phyloP scores from a whole-genome alignment of 306 rosid species.

The Casuarina glauca region DNA sequence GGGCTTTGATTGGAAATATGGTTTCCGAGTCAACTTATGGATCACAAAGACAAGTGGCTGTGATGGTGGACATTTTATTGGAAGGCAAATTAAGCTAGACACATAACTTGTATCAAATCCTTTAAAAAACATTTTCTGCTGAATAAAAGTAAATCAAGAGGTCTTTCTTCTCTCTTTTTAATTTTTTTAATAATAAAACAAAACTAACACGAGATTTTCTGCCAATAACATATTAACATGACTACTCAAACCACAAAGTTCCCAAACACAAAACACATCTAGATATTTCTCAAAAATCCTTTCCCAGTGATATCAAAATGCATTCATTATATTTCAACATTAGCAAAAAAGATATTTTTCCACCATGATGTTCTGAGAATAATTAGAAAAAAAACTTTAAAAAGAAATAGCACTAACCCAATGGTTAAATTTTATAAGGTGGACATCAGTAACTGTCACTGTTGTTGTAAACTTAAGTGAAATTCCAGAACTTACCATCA shows the following conservation, averaged over 20 bases:
- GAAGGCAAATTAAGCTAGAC: too few relatives aligned
- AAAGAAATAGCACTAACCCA: background rate
- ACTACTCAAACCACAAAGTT: background rate
- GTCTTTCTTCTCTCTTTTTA: background rate
- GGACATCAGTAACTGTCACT: background rate
- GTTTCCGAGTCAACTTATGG: background rate
- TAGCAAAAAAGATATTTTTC: background rate
- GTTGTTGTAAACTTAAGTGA: background rate
- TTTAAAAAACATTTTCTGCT: background rate
- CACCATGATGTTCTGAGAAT: background rate
- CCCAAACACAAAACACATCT: background rate
- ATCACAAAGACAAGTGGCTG: background rate
- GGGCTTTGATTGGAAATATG: background rate
- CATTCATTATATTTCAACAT: background rate
- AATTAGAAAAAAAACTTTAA: background rate
- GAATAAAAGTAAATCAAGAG: background rate
- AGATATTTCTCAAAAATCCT: background rate
- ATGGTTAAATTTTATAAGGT: background rate
- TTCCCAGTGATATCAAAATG: background rate
- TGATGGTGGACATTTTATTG: background rate
- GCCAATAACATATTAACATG: conserved; percentile 1
- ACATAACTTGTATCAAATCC: too few relatives aligned
- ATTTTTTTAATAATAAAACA: background rate
- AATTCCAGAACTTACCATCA: conserved; percentile 40
- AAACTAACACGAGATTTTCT: background rate